phyloP scores from a whole-genome alignment of 148 eudicot species.

The Fagopyrum tataricum region DNA sequence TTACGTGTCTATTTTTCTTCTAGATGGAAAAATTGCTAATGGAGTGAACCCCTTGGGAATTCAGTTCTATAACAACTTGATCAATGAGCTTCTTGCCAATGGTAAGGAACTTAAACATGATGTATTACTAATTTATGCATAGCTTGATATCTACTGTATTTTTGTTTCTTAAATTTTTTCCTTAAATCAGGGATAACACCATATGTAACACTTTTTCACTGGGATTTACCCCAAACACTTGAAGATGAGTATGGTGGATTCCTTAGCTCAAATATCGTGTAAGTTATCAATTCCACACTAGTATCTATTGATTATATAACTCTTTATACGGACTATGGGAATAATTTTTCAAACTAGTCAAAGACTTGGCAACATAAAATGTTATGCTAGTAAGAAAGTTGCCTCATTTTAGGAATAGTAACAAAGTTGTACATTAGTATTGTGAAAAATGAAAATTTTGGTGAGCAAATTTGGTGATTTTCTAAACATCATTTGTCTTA shows the following conservation, averaged over 20 bases:
- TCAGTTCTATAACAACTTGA: slow-evolving; percentile 11
- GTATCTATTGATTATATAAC: no score
- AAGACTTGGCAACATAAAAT: no score
- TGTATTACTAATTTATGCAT: neutral
- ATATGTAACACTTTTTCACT: slow-evolving; percentile 12
- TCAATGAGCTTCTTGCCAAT: slow-evolving; percentile 3
- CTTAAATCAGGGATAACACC: slow-evolving; percentile 13
- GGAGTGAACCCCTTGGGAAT: slow-evolving; percentile 5
- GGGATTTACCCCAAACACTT: slow-evolving; percentile 17
- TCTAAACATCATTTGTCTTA: no score
- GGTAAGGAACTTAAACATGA: neutral
- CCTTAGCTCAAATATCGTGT: slow-evolving; percentile 5
- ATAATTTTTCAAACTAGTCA: no score
- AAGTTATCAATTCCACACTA: neutral
- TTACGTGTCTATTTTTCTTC: neutral
- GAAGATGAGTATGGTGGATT: slow-evolving; percentile 18
- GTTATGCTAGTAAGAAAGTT: no score
- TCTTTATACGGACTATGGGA: no score
- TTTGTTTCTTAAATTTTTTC: neutral
- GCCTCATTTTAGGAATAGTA: no score
- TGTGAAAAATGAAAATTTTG: no score
- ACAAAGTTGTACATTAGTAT: no score
- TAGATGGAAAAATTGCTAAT: slow-evolving; percentile 3
- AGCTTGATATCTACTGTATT: neutral
- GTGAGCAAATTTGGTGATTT: no score